A percentile compares a stretch with the other conserved stretches of the same genome.
These are phyloP conservation scores for Parsonsia alboflavescens DNA, from an alignment of 257 asterid species.

Conservation along the genomic window DNA sequence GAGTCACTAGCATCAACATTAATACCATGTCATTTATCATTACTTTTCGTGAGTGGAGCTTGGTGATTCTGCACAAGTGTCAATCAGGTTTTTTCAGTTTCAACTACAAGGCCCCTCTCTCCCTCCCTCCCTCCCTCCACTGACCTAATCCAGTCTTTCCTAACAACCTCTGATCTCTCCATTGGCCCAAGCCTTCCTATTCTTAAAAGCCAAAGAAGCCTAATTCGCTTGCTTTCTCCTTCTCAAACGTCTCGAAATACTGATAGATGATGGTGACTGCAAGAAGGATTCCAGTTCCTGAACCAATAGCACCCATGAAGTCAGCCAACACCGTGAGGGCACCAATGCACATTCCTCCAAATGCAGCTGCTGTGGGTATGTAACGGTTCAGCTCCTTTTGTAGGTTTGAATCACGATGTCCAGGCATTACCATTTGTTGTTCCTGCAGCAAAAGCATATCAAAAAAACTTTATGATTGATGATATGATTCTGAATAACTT, in stretches of 20 bases:
- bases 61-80: no score
- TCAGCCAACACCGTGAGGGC: constrained; percentile 84
- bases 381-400: constrained; percentile 87
- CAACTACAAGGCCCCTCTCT: no score
- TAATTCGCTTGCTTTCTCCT: constrained; percentile 84
- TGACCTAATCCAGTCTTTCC: background rate
- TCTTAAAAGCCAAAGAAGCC: constrained; percentile 81
- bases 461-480: background rate
- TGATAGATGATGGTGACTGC: constrained; percentile 88
- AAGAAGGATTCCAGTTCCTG: constrained; percentile 80
- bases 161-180: background rate
- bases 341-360: constrained; percentile 91
- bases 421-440: constrained; percentile 99
- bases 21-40: no score
- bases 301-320: constrained; percentile 92
- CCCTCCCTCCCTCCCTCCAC: no score
- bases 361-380: constrained; percentile 92
- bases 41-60: no score
- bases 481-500: background rate
- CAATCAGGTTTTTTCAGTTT: no score
- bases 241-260: constrained; percentile 86
- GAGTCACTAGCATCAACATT: no score
- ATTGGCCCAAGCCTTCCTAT: background rate
- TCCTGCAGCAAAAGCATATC: constrained; percentile 42
- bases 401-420: constrained; percentile 78